Base-by-base conservation (phyloP, 208 protist genomes). In the Acanthamoeba quina region DNA sequence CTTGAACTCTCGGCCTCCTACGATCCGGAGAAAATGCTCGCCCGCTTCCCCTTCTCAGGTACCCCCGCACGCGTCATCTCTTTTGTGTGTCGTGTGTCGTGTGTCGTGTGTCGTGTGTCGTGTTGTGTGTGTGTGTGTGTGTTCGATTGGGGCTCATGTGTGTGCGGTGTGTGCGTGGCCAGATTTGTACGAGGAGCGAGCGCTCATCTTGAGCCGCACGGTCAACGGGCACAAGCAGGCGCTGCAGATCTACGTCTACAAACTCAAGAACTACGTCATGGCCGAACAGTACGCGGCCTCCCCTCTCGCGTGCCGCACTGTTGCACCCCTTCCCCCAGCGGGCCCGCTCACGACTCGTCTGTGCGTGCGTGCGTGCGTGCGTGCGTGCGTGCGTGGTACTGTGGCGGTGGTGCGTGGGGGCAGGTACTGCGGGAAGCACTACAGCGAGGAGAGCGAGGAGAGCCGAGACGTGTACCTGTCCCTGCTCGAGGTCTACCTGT, bases 401-500 rank as follows among this genome's bases (percentile, higher is more conserved):
- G 64, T 1, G 24, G 64, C 10, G 26, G 29, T 31, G 5, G 31
- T 7, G 66, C 9, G n/a, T 6, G 6, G 34, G 66, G 10, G 10
- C 5, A 76, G 37, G 60, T 96, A 97, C 78, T 97, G 96, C 37
- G 74, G 58, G 37, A 93, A 90, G 74, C 31, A 96, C 78, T 97
- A 97, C 58, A 95, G 94, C 74, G 66, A 44, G 17, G 96, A 97
- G 13, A 83, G 44, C 17, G 94, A 97, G n/a, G 95, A 96, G 9
- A 29, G 31, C 21, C 95, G 54, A 19, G 96, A 97, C 83, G 96
- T 97, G 21, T 97, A 96, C 70, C 31, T 97, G 6, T 96, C 90
- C 9, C 88, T 97, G 10, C 72, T 97, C n/a, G 76, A 96, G 41
- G 95, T 97, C 13, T 97, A 97, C 89, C 93, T 97, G 7, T 78